These are phyloP conservation scores for Perilla frutescens DNA, from an alignment of 257 asterid genomes.

Conservation along the genomic window DNA sequence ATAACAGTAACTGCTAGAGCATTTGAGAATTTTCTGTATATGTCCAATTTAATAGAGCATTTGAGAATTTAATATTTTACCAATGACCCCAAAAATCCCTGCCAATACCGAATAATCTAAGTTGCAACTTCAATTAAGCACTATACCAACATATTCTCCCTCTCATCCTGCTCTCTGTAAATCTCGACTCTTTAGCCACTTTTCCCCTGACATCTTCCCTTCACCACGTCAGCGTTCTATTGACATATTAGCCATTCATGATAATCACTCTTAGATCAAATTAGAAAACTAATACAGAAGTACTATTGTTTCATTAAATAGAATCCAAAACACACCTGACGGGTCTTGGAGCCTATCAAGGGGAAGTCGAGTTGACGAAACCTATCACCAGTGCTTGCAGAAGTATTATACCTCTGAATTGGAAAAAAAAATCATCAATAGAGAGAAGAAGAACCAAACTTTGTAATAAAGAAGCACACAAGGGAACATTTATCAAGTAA, in stretches of 20 bases:
- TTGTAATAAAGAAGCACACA: slow-evolving; percentile 9
- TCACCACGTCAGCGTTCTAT: neutral
- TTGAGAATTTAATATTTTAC: neutral
- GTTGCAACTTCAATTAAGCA: neutral
- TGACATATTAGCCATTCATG: slow-evolving; percentile 1
- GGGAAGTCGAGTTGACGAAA: slow-evolving; percentile 57
- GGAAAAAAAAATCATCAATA: slow-evolving; percentile 25
- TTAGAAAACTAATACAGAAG: neutral
- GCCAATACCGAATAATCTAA: neutral
- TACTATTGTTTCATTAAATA: neutral
- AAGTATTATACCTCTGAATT: slow-evolving; percentile 45
- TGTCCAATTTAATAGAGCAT: slow-evolving; percentile 85
- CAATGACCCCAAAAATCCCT: neutral
- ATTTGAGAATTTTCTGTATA: slow-evolving; percentile 89
- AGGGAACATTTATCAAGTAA: neutral
- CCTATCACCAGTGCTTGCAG: slow-evolving; percentile 42
- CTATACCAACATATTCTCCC: neutral
- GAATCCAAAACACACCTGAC: slow-evolving; percentile 43
- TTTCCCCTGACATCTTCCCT: neutral
- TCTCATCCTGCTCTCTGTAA: neutral
- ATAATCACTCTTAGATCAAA: slow-evolving; percentile 12
- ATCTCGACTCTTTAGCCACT: neutral
- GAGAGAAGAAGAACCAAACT: slow-evolving; percentile 2
- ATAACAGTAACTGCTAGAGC: slow-evolving; percentile 82
- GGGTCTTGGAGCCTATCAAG: slow-evolving; percentile 45